A percentile compares a stretch with the other conserved stretches of the same genome.
Evolutionary conservation across 257 asterid species (phyloP).

Genomic region (Parsonsia alboflavescens): DNA sequence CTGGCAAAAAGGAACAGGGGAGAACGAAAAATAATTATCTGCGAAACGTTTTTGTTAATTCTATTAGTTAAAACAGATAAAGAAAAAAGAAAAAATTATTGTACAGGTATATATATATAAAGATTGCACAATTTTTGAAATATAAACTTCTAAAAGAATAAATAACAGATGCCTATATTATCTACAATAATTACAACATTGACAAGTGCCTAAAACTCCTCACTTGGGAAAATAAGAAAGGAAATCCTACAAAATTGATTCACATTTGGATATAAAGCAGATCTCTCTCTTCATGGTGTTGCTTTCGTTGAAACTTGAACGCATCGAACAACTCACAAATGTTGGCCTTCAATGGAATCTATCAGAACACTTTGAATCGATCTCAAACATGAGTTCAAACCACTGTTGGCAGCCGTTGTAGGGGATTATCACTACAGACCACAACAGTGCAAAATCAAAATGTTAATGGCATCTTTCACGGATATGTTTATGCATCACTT

Average conservation of each 20-base stretch:
- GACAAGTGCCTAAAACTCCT: slow-evolving; percentile 5
- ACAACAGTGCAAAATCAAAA: slow-evolving; percentile 17
- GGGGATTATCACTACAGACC: slow-evolving; percentile 17
- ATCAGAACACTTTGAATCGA: slow-evolving; percentile 29
- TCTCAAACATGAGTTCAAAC: slow-evolving; percentile 20
- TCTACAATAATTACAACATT: slow-evolving; percentile 18
- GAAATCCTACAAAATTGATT: slow-evolving; percentile 17
- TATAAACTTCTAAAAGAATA: neutral
- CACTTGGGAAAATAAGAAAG: neutral
- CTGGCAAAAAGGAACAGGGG: neutral
- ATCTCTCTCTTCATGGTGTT: neutral
- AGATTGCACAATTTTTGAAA: too few relatives aligned
- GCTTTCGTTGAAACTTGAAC: too few relatives aligned
- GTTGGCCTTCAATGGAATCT: slow-evolving; percentile 31
- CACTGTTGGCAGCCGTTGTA: slow-evolving; percentile 19
- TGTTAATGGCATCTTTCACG: slow-evolving; percentile 21
- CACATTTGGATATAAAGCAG: slow-evolving; percentile 19
- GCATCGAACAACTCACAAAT: slow-evolving; percentile 19
- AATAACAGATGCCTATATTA: slow-evolving; percentile 10
- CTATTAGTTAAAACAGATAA: too few relatives aligned
- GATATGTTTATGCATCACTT: slow-evolving; percentile 30
- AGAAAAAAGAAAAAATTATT: too few relatives aligned
- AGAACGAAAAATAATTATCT: too few relatives aligned
- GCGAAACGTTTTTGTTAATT: too few relatives aligned
- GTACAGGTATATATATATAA: too few relatives aligned